phyloP scores from a whole-genome alignment of 1,139 yeast species.

The Scheffersomyces lignicola region DNA sequence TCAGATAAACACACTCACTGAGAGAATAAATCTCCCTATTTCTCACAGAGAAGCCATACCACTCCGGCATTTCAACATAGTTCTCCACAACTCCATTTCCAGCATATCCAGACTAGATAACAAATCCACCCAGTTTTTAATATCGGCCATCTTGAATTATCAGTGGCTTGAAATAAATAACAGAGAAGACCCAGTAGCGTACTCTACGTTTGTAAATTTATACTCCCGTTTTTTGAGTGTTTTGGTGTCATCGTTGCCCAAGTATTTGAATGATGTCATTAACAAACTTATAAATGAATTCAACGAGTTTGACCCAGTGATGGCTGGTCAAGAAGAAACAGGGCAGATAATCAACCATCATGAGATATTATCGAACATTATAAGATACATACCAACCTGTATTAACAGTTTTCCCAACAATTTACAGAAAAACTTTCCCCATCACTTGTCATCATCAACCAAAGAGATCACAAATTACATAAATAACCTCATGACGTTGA shows the following conservation, averaged over 20 bases:
- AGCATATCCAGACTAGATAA: constrained; percentile 43
- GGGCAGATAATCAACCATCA: constrained; percentile 51
- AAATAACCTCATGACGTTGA: constrained; percentile 56
- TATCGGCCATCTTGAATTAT: constrained; percentile 37
- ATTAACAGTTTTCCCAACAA: constrained; percentile 62
- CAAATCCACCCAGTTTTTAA: constrained; percentile 30
- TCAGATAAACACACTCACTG: constrained; percentile 37
- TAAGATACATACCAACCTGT: constrained; percentile 79
- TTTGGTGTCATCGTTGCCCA: constrained; percentile 82
- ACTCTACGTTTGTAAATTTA: constrained; percentile 45
- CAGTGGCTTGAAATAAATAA: constrained; percentile 56
- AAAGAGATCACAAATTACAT: constrained; percentile 62
- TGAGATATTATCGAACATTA: constrained; percentile 58
- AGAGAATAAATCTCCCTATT: constrained; percentile 36
- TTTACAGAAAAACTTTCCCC: constrained; percentile 69
- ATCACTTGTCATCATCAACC: constrained; percentile 62
- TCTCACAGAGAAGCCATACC: constrained; percentile 36
- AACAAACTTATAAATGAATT: constrained; percentile 65
- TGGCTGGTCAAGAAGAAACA: not conserved
- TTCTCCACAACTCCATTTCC: constrained; percentile 33
- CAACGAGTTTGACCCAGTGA: constrained; percentile 17
- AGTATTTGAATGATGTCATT: constrained; percentile 85
- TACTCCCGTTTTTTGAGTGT: constrained; percentile 71
- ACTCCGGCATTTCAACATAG: constrained; percentile 34
- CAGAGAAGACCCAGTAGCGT: constrained; percentile 15